A percentile compares a stretch with the other conserved stretches of the same genome.
These are phyloP conservation scores for Glaciozyma martinii DNA, from an alignment of 768 basidiomycete species.

Conservation along the genomic window DNA sequence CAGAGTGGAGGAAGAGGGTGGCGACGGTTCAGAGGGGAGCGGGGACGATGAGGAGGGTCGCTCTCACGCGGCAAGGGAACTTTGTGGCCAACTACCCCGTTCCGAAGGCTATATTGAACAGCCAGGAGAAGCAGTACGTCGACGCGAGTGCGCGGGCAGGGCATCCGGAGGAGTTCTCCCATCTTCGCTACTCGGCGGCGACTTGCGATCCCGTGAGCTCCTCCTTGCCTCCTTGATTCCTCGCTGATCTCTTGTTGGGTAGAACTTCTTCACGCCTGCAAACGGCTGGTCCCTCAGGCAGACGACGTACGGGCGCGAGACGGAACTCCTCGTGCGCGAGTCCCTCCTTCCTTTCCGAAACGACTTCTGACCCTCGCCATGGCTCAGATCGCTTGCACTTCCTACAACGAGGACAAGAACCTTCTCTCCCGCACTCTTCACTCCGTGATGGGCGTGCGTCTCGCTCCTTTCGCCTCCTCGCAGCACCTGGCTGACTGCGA, in stretches of 20 bases:
- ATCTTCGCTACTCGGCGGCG: neutral
- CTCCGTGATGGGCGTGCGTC: constrained; percentile 63
- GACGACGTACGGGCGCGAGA: constrained; percentile 74
- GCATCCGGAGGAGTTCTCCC: constrained; percentile 1
- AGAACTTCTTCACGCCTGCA: constrained; percentile 62
- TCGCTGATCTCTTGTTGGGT: constrained; percentile 65
- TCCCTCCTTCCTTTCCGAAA: neutral
- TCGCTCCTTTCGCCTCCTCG: neutral
- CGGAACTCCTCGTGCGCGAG: constrained; percentile 84
- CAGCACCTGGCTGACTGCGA: neutral
- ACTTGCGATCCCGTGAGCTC: neutral
- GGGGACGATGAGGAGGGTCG: constrained; percentile 1
- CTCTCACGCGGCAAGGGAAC: neutral
- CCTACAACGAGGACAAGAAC: constrained; percentile 75
- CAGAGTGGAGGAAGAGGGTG: neutral
- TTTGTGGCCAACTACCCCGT: neutral
- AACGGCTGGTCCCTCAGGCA: constrained; percentile 78
- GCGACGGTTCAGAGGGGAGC: neutral
- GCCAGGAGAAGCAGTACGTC: neutral
- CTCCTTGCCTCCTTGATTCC: constrained; percentile 43
- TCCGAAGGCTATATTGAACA: neutral
- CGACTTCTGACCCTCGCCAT: too few relatives aligned
- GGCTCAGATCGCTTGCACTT: neutral
- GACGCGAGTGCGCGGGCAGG: neutral
- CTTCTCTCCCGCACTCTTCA: constrained; percentile 75